A percentile compares a stretch with the other conserved stretches of the same genome.
Conservation (phyloP, 352 stramenopile genomes). For the Globisporangium cylindrosporum region DNA sequence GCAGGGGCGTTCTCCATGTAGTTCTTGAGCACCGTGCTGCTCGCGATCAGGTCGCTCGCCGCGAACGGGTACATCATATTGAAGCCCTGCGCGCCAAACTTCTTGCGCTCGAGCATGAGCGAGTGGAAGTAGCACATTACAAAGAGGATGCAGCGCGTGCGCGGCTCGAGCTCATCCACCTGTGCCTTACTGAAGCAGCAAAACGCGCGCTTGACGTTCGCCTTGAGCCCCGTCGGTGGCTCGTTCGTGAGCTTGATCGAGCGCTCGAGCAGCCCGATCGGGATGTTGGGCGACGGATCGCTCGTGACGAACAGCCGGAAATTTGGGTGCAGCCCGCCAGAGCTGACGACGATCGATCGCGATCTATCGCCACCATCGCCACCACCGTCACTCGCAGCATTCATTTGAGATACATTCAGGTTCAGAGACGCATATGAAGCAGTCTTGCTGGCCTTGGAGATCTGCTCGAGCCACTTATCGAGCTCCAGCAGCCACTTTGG, state of each 20-base stretch:
- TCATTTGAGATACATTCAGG: slow-evolving; percentile 19
- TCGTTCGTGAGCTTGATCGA: slow-evolving; percentile 91
- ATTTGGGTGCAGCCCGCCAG: slow-evolving; percentile 54
- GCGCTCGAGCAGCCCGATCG: slow-evolving; percentile 86
- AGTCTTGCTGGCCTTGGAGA: slow-evolving; percentile 58
- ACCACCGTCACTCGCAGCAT: background rate
- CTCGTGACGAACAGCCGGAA: slow-evolving; percentile 90
- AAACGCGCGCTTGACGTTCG: slow-evolving; percentile 87
- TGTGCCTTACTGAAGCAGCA: slow-evolving; percentile 68
- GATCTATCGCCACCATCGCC: slow-evolving; percentile 16
- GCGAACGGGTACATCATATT: slow-evolving; percentile 92
- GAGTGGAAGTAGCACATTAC: slow-evolving; percentile 92
- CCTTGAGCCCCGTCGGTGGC: slow-evolving; percentile 81
- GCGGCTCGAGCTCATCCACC: slow-evolving; percentile 81
- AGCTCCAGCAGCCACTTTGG: slow-evolving; percentile 91
- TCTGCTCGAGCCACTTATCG: slow-evolving; percentile 90
- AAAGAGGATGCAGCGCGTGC: slow-evolving; percentile 88
- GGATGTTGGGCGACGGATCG: slow-evolving; percentile 82
- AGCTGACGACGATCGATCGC: slow-evolving; percentile 21
- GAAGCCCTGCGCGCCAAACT: slow-evolving; percentile 88
- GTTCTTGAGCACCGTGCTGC: slow-evolving; percentile 88
- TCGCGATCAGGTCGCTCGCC: slow-evolving; percentile 80
- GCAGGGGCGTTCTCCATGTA: slow-evolving; percentile 94
- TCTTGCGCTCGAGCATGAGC: slow-evolving; percentile 91
- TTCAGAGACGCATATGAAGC: slow-evolving; percentile 39